Conservation (phyloP, 306 rosid genomes). For the Prosopis cineraria region DNA sequence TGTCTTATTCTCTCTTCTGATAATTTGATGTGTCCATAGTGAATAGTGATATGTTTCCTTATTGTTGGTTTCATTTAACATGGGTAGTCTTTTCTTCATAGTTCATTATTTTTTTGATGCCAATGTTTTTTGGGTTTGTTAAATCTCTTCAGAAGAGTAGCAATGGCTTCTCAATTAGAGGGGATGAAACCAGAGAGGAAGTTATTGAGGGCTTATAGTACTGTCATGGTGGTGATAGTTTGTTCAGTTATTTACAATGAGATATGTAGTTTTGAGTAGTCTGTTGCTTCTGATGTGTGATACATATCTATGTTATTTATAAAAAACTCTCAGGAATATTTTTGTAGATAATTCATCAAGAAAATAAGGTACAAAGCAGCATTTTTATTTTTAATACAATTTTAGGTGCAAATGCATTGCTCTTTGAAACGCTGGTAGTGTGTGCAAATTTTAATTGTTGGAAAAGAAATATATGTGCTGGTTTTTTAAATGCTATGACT, state of each 20-base stretch:
- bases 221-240: background rate
- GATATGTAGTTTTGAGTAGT: background rate
- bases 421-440: background rate
- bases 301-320: no score
- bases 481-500: slow-evolving; percentile 20
- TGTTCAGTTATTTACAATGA: background rate
- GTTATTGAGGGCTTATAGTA: background rate
- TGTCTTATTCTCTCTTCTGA: slow-evolving; percentile 25
- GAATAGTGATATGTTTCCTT: background rate
- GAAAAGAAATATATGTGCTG: slow-evolving; percentile 2
- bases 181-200: background rate
- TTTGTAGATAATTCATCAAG: no score
- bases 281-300: no score
- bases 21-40: background rate
- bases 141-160: no score
- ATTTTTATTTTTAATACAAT: background rate
- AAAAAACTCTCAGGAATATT: no score
- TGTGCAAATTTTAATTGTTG: slow-evolving; percentile 28
- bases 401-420: background rate
- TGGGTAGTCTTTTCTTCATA: background rate
- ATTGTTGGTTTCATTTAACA: slow-evolving; percentile 2
- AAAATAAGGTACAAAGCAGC: background rate
- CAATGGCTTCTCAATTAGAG: background rate
- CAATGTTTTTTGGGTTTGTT: no score
- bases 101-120: slow-evolving; percentile 1